Conservation (phyloP, 305 asterid genomes). For the Fraxinus floribunda region DNA sequence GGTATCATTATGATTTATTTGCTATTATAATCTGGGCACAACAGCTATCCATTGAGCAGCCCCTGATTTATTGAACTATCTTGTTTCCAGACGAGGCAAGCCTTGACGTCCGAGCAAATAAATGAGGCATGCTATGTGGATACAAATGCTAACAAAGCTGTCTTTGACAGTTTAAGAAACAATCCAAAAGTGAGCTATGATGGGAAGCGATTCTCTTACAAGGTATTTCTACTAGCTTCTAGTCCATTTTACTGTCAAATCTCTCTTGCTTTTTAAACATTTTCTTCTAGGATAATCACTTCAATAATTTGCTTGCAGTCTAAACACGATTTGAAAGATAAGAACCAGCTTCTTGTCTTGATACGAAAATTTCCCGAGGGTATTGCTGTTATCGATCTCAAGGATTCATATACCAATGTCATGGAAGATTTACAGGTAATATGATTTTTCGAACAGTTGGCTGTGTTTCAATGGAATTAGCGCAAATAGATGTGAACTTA, state of each 20-base stretch:
- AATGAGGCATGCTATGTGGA: conserved; percentile 84
- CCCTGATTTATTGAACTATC: conserved; percentile 14
- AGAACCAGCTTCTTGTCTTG: conserved; percentile 59
- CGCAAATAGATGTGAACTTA: not conserved
- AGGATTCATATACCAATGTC: conserved; percentile 78
- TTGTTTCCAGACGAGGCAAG: conserved; percentile 62
- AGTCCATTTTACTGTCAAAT: conserved; percentile 9
- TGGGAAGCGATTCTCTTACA: conserved; percentile 22
- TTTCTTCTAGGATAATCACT: conserved; percentile 8
- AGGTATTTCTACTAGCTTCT: not conserved
- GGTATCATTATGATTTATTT: conserved; percentile 1
- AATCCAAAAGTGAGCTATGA: conserved; percentile 84
- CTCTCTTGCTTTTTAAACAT: not conserved
- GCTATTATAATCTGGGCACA: not conserved
- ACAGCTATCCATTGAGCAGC: not conserved
- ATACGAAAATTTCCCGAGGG: conserved; percentile 72
- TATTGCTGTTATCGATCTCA: conserved; percentile 81
- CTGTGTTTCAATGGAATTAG: not conserved
- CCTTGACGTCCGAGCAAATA: conserved; percentile 81
- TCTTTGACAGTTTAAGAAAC: conserved; percentile 84
- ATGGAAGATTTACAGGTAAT: conserved; percentile 90
- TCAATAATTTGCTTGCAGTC: conserved; percentile 49
- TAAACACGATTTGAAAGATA: conserved; percentile 69
- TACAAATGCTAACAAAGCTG: conserved; percentile 71
- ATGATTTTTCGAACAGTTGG: not conserved